Conservation (phyloP, 257 asterid genomes). For the Jasminum sambac region DNA sequence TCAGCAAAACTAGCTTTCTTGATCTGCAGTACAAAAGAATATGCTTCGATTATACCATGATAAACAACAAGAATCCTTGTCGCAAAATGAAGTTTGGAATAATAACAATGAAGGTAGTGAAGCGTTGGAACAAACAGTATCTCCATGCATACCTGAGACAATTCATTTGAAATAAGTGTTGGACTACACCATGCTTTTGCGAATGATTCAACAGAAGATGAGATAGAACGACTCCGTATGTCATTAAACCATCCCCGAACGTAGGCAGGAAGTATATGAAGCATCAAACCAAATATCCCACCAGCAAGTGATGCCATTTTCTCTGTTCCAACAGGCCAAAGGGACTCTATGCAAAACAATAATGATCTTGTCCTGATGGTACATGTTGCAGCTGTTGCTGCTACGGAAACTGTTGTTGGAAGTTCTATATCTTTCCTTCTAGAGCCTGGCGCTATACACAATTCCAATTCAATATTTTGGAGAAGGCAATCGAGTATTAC, state of each 20-base stretch:
- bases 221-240: constrained; percentile 82
- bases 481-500: constrained; percentile 80
- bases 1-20: constrained; percentile 77
- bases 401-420: constrained; percentile 60
- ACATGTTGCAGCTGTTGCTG: constrained; percentile 72
- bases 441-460: constrained; percentile 49
- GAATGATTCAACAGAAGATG: constrained; percentile 82
- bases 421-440: constrained; percentile 69
- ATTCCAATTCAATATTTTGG: constrained; percentile 81
- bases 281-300: constrained; percentile 86
- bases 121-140: constrained; percentile 6
- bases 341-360: constrained; percentile 58
- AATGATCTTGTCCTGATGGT: constrained; percentile 69
- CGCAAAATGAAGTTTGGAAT: background rate
- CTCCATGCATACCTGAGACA: constrained; percentile 65
- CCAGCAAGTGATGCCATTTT: constrained; percentile 85
- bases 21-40: constrained; percentile 57
- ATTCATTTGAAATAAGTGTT: constrained; percentile 68
- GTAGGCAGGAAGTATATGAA: constrained; percentile 91
- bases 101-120: constrained; percentile 1
- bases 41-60: constrained; percentile 17
- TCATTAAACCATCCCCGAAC: constrained; percentile 93
- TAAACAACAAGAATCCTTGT: constrained; percentile 17
- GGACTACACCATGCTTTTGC: constrained; percentile 98
- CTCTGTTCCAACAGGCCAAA: constrained; percentile 81